Percentiles rank a stretch among this genome's conserved stretches.
Conservation (phyloP, 148 eudicot species). For the Rhododendron ferrugineum region DNA sequence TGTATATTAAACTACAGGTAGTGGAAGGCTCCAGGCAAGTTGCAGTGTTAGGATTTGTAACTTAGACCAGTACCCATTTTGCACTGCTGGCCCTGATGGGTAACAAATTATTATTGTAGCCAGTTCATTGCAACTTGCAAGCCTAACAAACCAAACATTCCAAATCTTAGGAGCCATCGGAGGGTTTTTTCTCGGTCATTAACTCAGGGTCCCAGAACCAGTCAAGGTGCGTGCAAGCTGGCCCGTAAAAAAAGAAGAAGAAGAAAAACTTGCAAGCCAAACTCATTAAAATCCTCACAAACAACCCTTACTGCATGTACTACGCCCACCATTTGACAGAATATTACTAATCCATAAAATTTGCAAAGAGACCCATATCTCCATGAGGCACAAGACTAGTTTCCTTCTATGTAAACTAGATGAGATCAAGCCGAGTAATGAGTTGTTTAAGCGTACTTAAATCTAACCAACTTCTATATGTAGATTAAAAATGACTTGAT, state of each 20-base stretch:
- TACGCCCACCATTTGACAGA: not conserved
- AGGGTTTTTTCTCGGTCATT: too few relatives aligned
- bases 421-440: not conserved
- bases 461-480: too few relatives aligned
- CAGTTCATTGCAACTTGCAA: not conserved
- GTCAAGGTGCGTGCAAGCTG: too few relatives aligned
- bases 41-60: not conserved
- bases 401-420: not conserved
- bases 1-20: not conserved
- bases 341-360: too few relatives aligned
- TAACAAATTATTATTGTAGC: not conserved
- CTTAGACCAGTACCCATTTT: not conserved
- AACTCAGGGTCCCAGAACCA: too few relatives aligned
- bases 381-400: not conserved
- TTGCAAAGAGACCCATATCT: not conserved
- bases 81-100: slow-evolving; percentile 2
- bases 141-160: not conserved
- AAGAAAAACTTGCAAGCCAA: too few relatives aligned
- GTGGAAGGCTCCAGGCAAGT: slow-evolving; percentile 1
- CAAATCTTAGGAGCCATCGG: too few relatives aligned
- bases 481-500: not conserved
- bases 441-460: not conserved
- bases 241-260: too few relatives aligned
- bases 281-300: not conserved
- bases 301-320: not conserved